Percentiles rank a stretch among this genome's conserved stretches.
These are phyloP conservation scores for Acacia acuminata DNA, from an alignment of 306 rosid species.

Conservation along the genomic window DNA sequence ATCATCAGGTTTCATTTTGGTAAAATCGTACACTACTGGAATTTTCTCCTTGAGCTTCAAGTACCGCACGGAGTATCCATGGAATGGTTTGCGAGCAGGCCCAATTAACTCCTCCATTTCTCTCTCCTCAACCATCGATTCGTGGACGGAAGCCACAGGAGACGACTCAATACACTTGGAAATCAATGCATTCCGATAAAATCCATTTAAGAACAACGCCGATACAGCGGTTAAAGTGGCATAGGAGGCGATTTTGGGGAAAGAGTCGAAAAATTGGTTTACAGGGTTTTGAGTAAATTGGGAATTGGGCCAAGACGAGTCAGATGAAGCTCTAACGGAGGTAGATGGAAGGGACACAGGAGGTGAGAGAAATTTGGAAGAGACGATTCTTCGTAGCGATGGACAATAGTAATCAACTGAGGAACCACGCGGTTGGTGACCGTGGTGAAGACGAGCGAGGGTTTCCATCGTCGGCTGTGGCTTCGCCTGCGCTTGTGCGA, in stretches of 20 bases:
- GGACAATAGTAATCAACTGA: constrained; percentile 5
- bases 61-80: neutral
- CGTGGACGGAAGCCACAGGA: constrained; percentile 15
- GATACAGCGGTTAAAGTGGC: constrained; percentile 33
- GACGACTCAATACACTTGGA: constrained; percentile 17
- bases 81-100: neutral
- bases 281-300: constrained; percentile 19
- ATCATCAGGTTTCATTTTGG: constrained; percentile 28
- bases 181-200: constrained; percentile 2
- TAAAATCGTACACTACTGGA: constrained; percentile 38
- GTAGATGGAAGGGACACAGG: neutral
- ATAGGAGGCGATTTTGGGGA: constrained; percentile 5
- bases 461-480: constrained; percentile 7
- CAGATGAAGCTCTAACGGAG: constrained; percentile 35
- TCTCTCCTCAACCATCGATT: constrained; percentile 7
- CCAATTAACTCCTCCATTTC: neutral
- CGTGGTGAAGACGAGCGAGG: constrained; percentile 12
- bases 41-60: constrained; percentile 39
- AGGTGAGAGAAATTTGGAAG: constrained; percentile 33
- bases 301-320: constrained; percentile 16
- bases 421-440: constrained; percentile 16
- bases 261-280: neutral
- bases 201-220: constrained; percentile 34
- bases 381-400: constrained; percentile 1
- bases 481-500: neutral